These are phyloP conservation scores for Hymenoscyphus fructigenus DNA, from an alignment of 2,329 filamentous ascomycete genomes.

Conservation along the genomic window DNA sequence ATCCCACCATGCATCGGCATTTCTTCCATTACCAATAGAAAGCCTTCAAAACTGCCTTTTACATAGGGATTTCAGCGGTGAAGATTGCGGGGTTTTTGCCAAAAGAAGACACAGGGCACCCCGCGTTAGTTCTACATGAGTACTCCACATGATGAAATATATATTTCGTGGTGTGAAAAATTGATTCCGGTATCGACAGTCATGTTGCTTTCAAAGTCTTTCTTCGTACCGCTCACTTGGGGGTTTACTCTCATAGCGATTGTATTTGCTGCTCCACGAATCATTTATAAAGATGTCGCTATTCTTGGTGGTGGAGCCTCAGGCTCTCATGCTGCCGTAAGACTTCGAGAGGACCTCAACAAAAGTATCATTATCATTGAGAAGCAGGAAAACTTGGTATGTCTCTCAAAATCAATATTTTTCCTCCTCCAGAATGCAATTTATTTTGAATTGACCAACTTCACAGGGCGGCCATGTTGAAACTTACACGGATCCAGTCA, in stretches of 20 bases:
- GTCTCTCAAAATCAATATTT: neutral
- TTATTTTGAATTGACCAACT: neutral
- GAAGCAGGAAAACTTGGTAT: conserved; percentile 27
- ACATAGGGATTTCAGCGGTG: no score
- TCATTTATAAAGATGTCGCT: conserved; percentile 17
- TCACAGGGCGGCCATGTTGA: conserved; percentile 49
- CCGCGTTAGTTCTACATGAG: no score
- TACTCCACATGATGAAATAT: no score
- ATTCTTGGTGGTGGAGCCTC: conserved; percentile 44
- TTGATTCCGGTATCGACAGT: neutral
- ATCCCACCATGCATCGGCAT: no score
- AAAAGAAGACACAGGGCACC: no score
- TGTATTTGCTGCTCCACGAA: neutral
- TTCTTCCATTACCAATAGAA: no score
- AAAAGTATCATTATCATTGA: conserved; percentile 43
- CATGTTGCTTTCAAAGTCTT: neutral
- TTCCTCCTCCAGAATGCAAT: neutral
- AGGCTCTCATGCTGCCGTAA: conserved; percentile 43
- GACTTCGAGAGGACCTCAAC: conserved; percentile 38
- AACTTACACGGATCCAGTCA: conserved; percentile 43
- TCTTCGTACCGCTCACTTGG: neutral
- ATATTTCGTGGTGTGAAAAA: neutral
- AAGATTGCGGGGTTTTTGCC: no score
- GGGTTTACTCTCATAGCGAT: neutral
- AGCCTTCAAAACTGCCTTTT: no score